Evolutionary conservation across 2,329 filamentous ascomycete genomes (phyloP).

Genomic region (Sclerotinia glacialis): DNA sequence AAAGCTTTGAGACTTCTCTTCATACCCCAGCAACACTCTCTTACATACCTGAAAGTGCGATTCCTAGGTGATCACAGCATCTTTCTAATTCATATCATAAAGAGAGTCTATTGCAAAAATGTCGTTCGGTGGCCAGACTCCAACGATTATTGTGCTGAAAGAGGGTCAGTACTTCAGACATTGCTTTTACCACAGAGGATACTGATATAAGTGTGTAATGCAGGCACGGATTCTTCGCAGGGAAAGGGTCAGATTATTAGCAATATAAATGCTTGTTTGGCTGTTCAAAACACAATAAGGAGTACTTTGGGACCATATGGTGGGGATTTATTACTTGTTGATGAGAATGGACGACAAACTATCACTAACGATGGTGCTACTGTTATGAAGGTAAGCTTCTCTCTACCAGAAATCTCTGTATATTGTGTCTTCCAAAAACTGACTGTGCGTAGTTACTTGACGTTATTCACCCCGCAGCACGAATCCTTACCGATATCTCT

Average conservation of each 20-base stretch:
- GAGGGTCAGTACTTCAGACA: slow-evolving; percentile 66
- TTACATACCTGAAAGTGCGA: background rate
- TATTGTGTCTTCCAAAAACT: slow-evolving; percentile 22
- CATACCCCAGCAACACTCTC: slow-evolving; percentile 14
- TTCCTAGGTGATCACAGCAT: background rate
- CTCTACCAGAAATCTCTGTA: background rate
- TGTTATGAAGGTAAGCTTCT: slow-evolving; percentile 81
- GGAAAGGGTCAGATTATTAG: slow-evolving; percentile 95
- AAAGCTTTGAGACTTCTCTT: slow-evolving; percentile 13
- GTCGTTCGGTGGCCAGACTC: slow-evolving; percentile 97
- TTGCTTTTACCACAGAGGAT: slow-evolving; percentile 16
- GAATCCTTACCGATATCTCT: slow-evolving; percentile 96
- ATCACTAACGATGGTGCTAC: slow-evolving; percentile 99
- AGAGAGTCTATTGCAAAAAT: slow-evolving; percentile 47
- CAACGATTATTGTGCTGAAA: slow-evolving; percentile 96
- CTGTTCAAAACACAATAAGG: slow-evolving; percentile 93
- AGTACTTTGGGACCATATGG: slow-evolving; percentile 94
- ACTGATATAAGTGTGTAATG: slow-evolving; percentile 29
- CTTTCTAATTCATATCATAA: slow-evolving; percentile 12
- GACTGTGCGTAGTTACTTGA: slow-evolving; percentile 71
- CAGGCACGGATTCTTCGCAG: slow-evolving; percentile 95
- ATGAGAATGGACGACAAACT: slow-evolving; percentile 91
- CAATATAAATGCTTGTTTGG: slow-evolving; percentile 97
- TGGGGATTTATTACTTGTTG: slow-evolving; percentile 92
- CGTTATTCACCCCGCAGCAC: slow-evolving; percentile 94